Evolutionary conservation across 768 basidiomycete species (phyloP), one percentile per base, ranked within the genome.

Genomic region (Gloeostereum incarnatum): DNA sequence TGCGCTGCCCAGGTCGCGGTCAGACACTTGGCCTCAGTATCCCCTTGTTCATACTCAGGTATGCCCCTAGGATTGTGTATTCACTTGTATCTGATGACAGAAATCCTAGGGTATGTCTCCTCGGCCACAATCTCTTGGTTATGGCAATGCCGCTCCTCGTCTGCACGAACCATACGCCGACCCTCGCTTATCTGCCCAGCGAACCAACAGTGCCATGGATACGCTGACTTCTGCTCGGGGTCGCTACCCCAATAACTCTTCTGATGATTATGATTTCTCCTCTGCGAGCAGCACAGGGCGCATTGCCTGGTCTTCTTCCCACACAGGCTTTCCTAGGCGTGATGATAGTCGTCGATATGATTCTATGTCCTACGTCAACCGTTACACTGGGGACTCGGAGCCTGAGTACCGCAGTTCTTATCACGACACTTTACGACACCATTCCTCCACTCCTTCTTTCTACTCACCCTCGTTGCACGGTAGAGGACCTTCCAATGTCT

Each of bases 171-270:
- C 17, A 26, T 19, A 31, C 7, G 34, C 33, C 20, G 37, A 43
- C 29, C 36, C 37, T 10, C 42, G 33, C 26, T 17, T 40, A 35
- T 44, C 43, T 30, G 43, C 38, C 3, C 14, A 35, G 6, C 32
- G 40, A 23, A 44, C 37, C n/a, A 40, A 44, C 33, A 37, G 36
- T 23, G 32, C 38, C 17, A 44, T 44, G 43, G 19, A 31, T 21
- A 26, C 32, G 19, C 20, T 44, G 14, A 31, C 38, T 30, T 30
- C 38, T 13, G 33, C 33, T 30, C 37, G 38, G 4, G 17, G 30
- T 22, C 36, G 31, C 9, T 27, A 38, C 13, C 14, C 31, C 13
- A 9, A 31, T 6, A 21, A 31, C 16, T 17, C 41, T 2, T 43
- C 24, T 17, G 11, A 10, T 29, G 31, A 24, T 22, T 39, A 21